These are phyloP conservation scores for Colletotrichum sp. DNA, from an alignment of 2,329 filamentous ascomycete species.

Conservation along the genomic window DNA sequence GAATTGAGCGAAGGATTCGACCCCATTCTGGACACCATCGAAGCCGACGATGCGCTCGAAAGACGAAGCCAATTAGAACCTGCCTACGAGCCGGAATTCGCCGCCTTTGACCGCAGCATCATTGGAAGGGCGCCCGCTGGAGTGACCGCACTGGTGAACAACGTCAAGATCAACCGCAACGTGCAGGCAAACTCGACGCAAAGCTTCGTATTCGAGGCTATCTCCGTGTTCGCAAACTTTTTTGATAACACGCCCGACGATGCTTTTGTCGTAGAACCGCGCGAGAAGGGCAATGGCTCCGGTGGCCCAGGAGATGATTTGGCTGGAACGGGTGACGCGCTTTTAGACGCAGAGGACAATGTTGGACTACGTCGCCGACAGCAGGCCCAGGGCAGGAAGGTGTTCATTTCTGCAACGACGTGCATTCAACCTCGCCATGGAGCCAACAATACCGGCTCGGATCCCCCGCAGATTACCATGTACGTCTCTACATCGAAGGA, in stretches of 20 bases:
- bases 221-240: constrained; percentile 51
- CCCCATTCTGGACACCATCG: constrained; percentile 26
- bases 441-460: constrained; percentile 44
- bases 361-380: constrained; percentile 26
- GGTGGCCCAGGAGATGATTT: constrained; percentile 25
- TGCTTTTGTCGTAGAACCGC: not conserved
- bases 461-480: constrained; percentile 76
- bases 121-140: constrained; percentile 64
- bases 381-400: constrained; percentile 43
- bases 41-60: constrained; percentile 15
- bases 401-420: constrained; percentile 87
- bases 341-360: constrained; percentile 19
- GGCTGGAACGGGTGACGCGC: constrained; percentile 19
- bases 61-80: constrained; percentile 22
- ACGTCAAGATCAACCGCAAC: constrained; percentile 64
- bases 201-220: constrained; percentile 68
- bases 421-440: constrained; percentile 75
- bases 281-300: constrained; percentile 28
- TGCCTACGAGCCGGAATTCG: constrained; percentile 67
- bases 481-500: constrained; percentile 73
- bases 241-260: constrained; percentile 20
- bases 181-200: constrained; percentile 67
- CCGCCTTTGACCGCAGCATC: constrained; percentile 65
- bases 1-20: constrained; percentile 43
- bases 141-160: constrained; percentile 63